Evolutionary conservation across 768 basidiomycete species (phyloP).

Genomic region (Leccinum pellstonianum): DNA sequence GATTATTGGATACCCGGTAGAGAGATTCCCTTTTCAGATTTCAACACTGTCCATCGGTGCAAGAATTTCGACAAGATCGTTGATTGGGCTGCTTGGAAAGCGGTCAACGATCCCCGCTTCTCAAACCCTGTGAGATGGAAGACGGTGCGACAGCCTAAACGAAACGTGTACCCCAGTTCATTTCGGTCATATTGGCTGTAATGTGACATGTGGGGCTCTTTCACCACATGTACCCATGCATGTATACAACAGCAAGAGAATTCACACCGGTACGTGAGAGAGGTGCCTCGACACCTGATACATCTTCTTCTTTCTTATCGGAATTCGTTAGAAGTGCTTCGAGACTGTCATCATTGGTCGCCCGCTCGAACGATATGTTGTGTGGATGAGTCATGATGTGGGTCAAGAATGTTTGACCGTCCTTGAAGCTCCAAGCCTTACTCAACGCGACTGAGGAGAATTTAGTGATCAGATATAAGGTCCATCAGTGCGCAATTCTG

Average conservation of each 20-base stretch:
- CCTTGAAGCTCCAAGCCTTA: background rate
- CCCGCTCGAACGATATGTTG: background rate
- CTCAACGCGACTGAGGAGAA: background rate
- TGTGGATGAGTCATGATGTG: background rate
- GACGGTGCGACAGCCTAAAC: background rate
- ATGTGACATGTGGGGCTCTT: too few species aligned
- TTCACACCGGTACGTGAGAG: background rate
- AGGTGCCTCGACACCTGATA: too few species aligned
- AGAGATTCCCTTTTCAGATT: background rate
- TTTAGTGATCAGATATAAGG: background rate
- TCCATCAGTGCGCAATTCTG: too few species aligned
- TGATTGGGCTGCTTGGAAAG: constrained; percentile 57
- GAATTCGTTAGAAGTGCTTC: background rate
- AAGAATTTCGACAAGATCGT: constrained; percentile 84
- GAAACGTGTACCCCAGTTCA: background rate
- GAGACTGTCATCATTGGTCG: background rate
- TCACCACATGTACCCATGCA: too few species aligned
- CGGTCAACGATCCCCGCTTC: background rate
- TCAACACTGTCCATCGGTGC: constrained; percentile 25
- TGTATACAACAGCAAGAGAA: background rate
- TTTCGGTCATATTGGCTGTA: too few species aligned
- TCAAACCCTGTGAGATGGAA: background rate
- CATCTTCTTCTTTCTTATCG: background rate
- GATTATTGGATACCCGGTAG: constrained; percentile 8
- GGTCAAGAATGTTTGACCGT: background rate